Base-by-base conservation (phyloP, 345 rosid species). In the Ceriops zippeliana region DNA sequence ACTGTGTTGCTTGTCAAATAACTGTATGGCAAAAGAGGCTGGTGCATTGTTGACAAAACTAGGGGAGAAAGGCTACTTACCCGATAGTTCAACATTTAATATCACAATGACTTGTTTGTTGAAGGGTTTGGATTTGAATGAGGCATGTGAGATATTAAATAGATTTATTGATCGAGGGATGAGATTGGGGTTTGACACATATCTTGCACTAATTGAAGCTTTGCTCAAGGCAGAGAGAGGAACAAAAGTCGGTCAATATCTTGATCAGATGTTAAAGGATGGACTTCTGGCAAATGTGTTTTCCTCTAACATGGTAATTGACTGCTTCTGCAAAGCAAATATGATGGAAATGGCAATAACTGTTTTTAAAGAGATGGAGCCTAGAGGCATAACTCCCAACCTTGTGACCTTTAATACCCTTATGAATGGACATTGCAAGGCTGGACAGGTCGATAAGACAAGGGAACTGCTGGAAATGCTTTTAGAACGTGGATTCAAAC, bases 371-470 rank as follows among this genome's bases (percentile, higher is more conserved):
- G 90, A 86, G 73, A 89, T 91, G 96, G 72, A 71, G 53, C 51
- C 60, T 70, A 78, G 66, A 76, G 90, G 80, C 35, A 68, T 93
- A 37, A 72, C 75, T 62, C 98, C 98, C 20, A 89, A 65, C 71
- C 92, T 88, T 7, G 86, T 88, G 61, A 91, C 97, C 58, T 91
- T 91, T 77, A 93, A 93, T 81, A 93, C 83, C 66, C 85, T 93
- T 71, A 76, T 90, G 31, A 78, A 76, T 58, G 91, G 90, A 56
- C 69, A 87, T 74, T 79, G 87, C 76, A 80, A 73, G 71, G 80
- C 22, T 42, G 89, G 87, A 3, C 72, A 89, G 42, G 76, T 89
- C 37, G 30, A 59, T 30, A 76, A 84, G 74, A 86, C 81, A 46
- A 79, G 70, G 9, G 70, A 75, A 26, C 57, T 89, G 58, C 53